These are phyloP conservation scores for Globisporangium takayamanum DNA, from an alignment of 352 stramenopile genomes.

Conservation along the genomic window DNA sequence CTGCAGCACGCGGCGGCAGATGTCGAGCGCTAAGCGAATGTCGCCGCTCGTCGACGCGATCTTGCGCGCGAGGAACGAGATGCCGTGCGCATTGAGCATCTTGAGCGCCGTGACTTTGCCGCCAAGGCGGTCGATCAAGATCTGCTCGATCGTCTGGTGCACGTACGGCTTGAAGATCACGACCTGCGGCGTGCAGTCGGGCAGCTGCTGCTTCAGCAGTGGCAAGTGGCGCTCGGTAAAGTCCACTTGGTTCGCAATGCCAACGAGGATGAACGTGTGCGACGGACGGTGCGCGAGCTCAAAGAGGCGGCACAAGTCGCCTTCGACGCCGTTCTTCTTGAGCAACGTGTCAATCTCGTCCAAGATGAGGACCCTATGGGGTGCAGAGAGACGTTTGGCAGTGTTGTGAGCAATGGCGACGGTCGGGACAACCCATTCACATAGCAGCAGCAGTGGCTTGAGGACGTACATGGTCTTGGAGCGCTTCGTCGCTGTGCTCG, in stretches of 20 bases:
- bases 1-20: conserved; percentile 62
- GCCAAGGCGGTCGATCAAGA: conserved; percentile 63
- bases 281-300: conserved; percentile 55
- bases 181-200: conserved; percentile 45
- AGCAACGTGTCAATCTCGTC: conserved; percentile 79
- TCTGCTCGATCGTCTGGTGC: conserved; percentile 71
- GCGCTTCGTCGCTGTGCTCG: conserved; percentile 32
- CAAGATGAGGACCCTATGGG: conserved; percentile 21
- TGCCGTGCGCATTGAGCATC: conserved; percentile 60
- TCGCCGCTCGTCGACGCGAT: conserved; percentile 71
- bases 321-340: conserved; percentile 59
- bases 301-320: conserved; percentile 69
- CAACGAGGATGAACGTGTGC: conserved; percentile 68
- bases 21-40: conserved; percentile 68
- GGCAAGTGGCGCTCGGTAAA: conserved; percentile 77
- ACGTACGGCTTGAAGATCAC: conserved; percentile 80
- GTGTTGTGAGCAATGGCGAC: neutral
- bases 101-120: conserved; percentile 30
- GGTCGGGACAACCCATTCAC: neutral
- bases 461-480: conserved; percentile 46
- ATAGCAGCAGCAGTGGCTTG: neutral
- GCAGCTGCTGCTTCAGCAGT: conserved; percentile 44
- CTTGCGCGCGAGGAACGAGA: conserved; percentile 77
- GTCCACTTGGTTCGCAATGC: conserved; percentile 82
- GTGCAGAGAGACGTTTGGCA: neutral